Percentiles rank a stretch among this genome's conserved stretches.
phyloP scores from a whole-genome alignment of 164 flowering plant genomes.

The Vitis vinifera region ASM3070453v1 NC_081818.1:7950501-7951000 shows the following conservation, averaged over 20 bases:
- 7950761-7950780: neutral
- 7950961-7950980: too few relatives aligned
- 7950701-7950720: conserved; percentile 11
- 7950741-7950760: neutral
- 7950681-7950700: neutral
- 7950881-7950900: too few relatives aligned
- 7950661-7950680: conserved; percentile 12
- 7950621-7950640: neutral
- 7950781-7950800: conserved; percentile 4
- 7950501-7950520: conserved; percentile 5
- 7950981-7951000: too few relatives aligned
- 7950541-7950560: conserved; percentile 1
- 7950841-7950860: neutral
- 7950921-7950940: too few relatives aligned
- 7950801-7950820: neutral
- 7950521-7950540: conserved; percentile 2
- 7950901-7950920: too few relatives aligned
- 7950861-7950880: neutral
- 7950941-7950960: too few relatives aligned
- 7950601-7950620: conserved; percentile 5
- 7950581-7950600: neutral
- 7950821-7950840: neutral
- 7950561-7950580: conserved; percentile 1
- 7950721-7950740: conserved; percentile 2
- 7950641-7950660: conserved; percentile 9